Percentiles rank a stretch among this genome's conserved stretches.
These are phyloP conservation scores for Pulveroboletus sp. DNA, from an alignment of 768 basidiomycete species.

Conservation along the genomic window DNA sequence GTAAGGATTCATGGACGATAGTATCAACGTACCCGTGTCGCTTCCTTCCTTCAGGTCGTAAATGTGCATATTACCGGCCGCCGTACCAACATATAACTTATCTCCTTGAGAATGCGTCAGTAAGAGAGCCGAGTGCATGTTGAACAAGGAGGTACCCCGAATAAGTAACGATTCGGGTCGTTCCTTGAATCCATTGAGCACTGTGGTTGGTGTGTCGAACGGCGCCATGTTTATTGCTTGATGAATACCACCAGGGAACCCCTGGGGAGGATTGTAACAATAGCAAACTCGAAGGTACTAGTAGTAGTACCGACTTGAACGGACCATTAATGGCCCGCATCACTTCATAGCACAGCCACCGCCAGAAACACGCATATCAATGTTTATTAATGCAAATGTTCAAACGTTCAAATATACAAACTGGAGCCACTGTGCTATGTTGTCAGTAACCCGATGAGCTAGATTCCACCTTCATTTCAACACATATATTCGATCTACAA, in stretches of 20 bases:
- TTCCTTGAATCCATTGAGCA: slow-evolving; percentile 36
- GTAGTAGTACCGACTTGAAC: too few species aligned
- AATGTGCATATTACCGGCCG: slow-evolving; percentile 52
- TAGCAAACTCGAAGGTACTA: too few species aligned
- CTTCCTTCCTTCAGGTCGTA: slow-evolving; percentile 43
- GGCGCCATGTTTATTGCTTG: slow-evolving; percentile 28
- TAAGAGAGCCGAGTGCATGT: not conserved
- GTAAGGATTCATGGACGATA: slow-evolving; percentile 24
- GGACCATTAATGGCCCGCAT: too few species aligned
- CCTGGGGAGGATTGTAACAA: too few species aligned
- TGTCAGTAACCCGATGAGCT: too few species aligned
- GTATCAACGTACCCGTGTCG: slow-evolving; percentile 36
- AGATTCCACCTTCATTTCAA: too few species aligned
- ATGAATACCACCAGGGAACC: not conserved
- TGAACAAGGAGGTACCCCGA: slow-evolving; percentile 20
- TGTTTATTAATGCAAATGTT: too few species aligned
- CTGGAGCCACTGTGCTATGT: too few species aligned
- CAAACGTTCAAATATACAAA: too few species aligned
- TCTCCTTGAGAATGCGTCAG: slow-evolving; percentile 37
- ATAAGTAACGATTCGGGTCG: slow-evolving; percentile 32
- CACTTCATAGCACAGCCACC: slow-evolving; percentile 10
- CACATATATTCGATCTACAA: too few species aligned
- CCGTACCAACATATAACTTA: slow-evolving; percentile 61
- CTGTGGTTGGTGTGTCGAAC: slow-evolving; percentile 23
- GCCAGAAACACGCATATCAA: too few species aligned